Conservation (phyloP, 306 rosid species). For the Trifolium repens region DNA sequence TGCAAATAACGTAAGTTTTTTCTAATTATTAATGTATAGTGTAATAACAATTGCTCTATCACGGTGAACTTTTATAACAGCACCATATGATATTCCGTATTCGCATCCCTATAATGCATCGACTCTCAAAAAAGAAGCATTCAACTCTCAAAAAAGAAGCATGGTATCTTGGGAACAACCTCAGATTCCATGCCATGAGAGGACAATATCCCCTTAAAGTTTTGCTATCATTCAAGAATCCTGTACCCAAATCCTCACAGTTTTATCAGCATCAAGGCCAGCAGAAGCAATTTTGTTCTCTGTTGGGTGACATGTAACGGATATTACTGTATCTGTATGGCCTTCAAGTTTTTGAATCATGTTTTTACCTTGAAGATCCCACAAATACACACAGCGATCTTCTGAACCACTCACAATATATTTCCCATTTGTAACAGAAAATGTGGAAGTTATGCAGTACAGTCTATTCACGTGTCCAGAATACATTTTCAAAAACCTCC, state of each 20-base stretch:
- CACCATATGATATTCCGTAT: neutral
- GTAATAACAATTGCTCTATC: neutral
- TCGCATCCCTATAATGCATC: neutral
- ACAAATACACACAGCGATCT: slow-evolving; percentile 78
- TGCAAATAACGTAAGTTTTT: neutral
- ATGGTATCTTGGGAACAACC: neutral
- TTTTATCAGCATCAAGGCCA: slow-evolving; percentile 70
- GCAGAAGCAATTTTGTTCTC: slow-evolving; percentile 96
- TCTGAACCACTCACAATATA: slow-evolving; percentile 94
- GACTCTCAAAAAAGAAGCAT: neutral
- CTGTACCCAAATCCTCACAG: slow-evolving; percentile 87
- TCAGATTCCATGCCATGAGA: neutral
- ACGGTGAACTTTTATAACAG: neutral
- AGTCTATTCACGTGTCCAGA: slow-evolving; percentile 66
- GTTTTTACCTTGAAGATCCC: slow-evolving; percentile 88
- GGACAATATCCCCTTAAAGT: slow-evolving; percentile 7
- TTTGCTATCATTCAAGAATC: slow-evolving; percentile 52
- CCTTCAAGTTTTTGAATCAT: slow-evolving; percentile 93
- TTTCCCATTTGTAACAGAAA: slow-evolving; percentile 87
- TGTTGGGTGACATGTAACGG: slow-evolving; percentile 82
- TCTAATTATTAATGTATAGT: neutral
- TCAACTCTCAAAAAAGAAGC: neutral
- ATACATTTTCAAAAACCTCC: slow-evolving; percentile 70
- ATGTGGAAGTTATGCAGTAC: slow-evolving; percentile 80
- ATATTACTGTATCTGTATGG: slow-evolving; percentile 80